These are phyloP conservation scores for Candida sakaeoensis DNA, from an alignment of 805 yeast species.

Conservation along the genomic window DNA sequence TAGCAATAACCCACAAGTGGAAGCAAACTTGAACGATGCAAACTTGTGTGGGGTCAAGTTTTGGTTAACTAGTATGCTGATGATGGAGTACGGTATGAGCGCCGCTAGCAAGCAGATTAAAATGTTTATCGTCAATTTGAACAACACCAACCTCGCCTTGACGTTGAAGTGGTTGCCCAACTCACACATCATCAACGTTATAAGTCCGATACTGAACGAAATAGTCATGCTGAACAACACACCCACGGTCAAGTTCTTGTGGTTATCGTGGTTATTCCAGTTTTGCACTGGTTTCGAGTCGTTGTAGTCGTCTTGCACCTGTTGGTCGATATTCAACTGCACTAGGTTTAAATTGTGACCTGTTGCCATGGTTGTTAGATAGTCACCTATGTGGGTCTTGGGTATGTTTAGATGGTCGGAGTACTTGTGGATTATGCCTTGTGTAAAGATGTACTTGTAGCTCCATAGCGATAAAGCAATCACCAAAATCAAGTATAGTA, in stretches of 20 bases:
- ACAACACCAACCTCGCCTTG: constrained; percentile 26
- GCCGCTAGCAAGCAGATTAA: constrained; percentile 38
- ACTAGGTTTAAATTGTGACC: constrained; percentile 12
- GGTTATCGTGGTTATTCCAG: not conserved
- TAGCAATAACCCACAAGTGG: constrained; percentile 14
- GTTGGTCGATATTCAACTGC: constrained; percentile 7
- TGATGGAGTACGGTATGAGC: constrained; percentile 41
- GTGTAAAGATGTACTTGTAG: constrained; percentile 12
- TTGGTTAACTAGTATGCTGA: constrained; percentile 28
- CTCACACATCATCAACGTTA: constrained; percentile 35
- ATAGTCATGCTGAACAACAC: constrained; percentile 26
- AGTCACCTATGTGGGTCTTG: constrained; percentile 23
- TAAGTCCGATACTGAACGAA: constrained; percentile 29
- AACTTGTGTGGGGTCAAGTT: constrained; percentile 18
- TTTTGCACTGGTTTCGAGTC: not conserved
- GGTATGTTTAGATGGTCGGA: constrained; percentile 10
- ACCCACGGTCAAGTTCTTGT: constrained; percentile 18
- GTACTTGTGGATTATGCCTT: constrained; percentile 15
- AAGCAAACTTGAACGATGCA: constrained; percentile 10
- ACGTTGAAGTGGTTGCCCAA: constrained; percentile 21
- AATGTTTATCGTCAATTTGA: constrained; percentile 36
- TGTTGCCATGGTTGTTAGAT: constrained; percentile 15
- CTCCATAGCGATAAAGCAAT: constrained; percentile 9
- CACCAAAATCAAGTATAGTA: constrained; percentile 6
- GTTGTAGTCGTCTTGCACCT: constrained; percentile 7